Conservation (phyloP, 768 basidiomycete species). For the Termitomyces sp. region DNA sequence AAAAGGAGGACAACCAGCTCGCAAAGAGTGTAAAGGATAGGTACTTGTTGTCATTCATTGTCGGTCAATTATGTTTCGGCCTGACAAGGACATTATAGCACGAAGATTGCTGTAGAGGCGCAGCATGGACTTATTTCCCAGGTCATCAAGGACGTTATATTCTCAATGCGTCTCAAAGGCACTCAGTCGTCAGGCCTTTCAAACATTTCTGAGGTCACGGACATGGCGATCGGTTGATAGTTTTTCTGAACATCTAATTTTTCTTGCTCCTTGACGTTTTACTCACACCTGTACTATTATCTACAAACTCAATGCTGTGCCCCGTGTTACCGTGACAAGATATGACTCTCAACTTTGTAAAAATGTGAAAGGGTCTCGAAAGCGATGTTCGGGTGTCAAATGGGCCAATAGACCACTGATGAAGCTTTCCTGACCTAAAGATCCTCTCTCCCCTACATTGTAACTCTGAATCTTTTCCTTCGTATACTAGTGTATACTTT, state of each 20-base stretch:
- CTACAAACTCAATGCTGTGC: background rate
- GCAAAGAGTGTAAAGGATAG: constrained; percentile 90
- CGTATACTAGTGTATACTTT: too few relatives aligned
- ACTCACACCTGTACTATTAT: background rate
- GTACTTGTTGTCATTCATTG: constrained; percentile 31
- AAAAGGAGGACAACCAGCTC: constrained; percentile 85
- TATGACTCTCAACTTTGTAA: too few relatives aligned
- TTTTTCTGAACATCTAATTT: background rate
- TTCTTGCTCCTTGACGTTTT: background rate
- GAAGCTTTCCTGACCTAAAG: too few relatives aligned
- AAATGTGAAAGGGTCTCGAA: background rate
- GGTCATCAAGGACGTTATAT: constrained; percentile 89
- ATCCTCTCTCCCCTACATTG: too few relatives aligned
- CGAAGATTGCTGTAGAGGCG: constrained; percentile 84
- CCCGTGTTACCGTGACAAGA: too few relatives aligned
- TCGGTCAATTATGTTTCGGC: background rate
- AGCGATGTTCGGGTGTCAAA: too few relatives aligned
- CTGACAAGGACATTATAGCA: constrained; percentile 37
- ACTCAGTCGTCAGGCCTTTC: constrained; percentile 13
- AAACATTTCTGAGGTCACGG: constrained; percentile 33
- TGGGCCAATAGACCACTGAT: too few relatives aligned
- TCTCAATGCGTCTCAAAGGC: constrained; percentile 53
- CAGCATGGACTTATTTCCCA: constrained; percentile 94
- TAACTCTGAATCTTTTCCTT: too few relatives aligned
- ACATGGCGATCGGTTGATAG: constrained; percentile 43